Percentiles rank a stretch among this genome's conserved stretches.
phyloP scores from a whole-genome alignment of 2,329 filamentous ascomycete species.

The Neodidymelliopsis sp. region DNA sequence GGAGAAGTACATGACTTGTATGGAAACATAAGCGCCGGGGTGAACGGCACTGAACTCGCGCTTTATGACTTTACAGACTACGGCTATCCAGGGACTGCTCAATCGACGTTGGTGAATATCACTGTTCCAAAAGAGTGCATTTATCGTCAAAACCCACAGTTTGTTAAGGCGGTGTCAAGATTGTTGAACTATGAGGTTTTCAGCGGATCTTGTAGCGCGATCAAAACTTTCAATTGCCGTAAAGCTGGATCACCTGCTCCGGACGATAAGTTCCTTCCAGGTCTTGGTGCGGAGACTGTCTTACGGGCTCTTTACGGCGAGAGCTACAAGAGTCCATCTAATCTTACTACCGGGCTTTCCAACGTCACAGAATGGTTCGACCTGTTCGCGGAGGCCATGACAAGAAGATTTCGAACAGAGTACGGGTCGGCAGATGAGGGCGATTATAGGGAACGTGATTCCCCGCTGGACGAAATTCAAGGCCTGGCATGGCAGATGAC shows the following conservation, averaged over 20 bases:
- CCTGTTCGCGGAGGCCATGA: neutral
- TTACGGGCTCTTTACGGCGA: neutral
- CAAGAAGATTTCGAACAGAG: neutral
- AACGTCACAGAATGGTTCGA: neutral
- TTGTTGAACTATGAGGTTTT: neutral
- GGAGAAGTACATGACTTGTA: neutral
- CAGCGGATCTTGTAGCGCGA: neutral
- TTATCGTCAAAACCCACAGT: neutral
- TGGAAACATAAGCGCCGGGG: neutral
- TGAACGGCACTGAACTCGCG: neutral
- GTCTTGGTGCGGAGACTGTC: too few relatives aligned
- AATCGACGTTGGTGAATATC: neutral
- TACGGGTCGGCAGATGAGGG: neutral
- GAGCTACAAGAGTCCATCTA: too few relatives aligned
- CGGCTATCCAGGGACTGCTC: neutral
- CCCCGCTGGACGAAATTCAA: neutral
- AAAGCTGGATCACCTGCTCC: too few relatives aligned
- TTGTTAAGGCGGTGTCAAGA: neutral
- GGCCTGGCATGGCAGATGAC: neutral
- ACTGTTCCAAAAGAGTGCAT: neutral
- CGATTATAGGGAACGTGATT: neutral
- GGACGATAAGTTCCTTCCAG: too few relatives aligned
- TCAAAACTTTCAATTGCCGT: neutral
- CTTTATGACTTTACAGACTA: constrained; percentile 1
- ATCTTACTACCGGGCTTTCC: neutral